Conservation (phyloP, 2,329 filamentous ascomycete genomes). For the Penicillium psychrosexuale region DNA sequence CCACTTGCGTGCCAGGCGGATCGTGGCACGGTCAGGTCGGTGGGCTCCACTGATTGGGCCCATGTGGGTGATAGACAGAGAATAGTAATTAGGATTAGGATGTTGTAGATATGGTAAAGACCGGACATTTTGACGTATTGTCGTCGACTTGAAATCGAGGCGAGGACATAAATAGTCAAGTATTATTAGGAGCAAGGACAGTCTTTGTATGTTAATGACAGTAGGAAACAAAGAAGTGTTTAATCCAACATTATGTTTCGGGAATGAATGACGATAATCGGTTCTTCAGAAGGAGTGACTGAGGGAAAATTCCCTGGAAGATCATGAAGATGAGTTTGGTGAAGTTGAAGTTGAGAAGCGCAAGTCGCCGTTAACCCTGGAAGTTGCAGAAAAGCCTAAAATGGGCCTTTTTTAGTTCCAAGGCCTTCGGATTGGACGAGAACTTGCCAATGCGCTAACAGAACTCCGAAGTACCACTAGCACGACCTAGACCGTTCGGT, state of each 20-base stretch:
- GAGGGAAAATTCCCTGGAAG: background rate
- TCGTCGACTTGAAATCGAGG: background rate
- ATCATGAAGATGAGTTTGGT: background rate
- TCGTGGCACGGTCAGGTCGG: slow-evolving; percentile 3
- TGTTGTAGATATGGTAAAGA: slow-evolving; percentile 10
- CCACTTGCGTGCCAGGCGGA: slow-evolving; percentile 15
- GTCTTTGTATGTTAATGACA: slow-evolving; percentile 2
- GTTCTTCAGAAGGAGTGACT: background rate
- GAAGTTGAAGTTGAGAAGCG: background rate
- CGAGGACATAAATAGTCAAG: background rate
- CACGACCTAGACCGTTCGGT: slow-evolving; percentile 27
- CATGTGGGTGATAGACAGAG: slow-evolving; percentile 16
- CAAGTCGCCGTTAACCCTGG: background rate
- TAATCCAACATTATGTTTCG: background rate
- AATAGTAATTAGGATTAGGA: slow-evolving; percentile 26
- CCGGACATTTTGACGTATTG: slow-evolving; percentile 2
- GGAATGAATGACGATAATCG: background rate
- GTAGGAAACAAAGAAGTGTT: slow-evolving; percentile 1
- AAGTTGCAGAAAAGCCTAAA: background rate
- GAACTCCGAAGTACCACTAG: slow-evolving; percentile 8
- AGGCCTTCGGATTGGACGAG: slow-evolving; percentile 8
- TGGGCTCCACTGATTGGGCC: slow-evolving; percentile 7
- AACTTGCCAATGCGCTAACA: background rate
- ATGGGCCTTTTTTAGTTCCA: background rate
- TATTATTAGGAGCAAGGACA: background rate